Conservation (phyloP, 1,284 basidiomycete genomes). For the Gymnopus androsaceus region DNA sequence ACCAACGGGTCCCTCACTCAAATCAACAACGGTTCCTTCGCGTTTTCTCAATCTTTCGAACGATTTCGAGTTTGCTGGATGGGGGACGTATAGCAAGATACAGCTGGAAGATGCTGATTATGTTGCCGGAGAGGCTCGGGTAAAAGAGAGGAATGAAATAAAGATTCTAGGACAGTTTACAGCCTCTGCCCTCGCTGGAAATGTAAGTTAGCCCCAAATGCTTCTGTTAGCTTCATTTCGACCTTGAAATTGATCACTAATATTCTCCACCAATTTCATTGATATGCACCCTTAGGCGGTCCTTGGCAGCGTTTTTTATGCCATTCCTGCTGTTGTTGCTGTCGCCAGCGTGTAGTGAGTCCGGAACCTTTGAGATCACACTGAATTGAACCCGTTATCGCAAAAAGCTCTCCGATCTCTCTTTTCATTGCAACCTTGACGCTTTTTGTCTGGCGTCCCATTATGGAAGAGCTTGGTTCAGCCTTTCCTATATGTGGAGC, state of each 20-base stretch:
- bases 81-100: constrained; percentile 55
- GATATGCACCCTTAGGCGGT: no score
- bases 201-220: constrained; percentile 32
- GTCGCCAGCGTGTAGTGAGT: constrained; percentile 59
- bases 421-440: constrained; percentile 60
- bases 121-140: constrained; percentile 36
- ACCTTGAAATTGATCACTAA: background rate
- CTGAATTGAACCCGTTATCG: background rate
- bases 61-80: constrained; percentile 67
- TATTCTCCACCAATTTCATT: no score
- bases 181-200: constrained; percentile 65
- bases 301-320: constrained; percentile 71
- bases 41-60: constrained; percentile 65
- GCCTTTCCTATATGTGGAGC: constrained; percentile 68
- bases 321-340: constrained; percentile 63
- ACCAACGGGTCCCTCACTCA: constrained; percentile 44
- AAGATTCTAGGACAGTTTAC: constrained; percentile 55
- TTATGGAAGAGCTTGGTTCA: constrained; percentile 68
- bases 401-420: constrained; percentile 63
- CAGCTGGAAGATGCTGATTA: constrained; percentile 41
- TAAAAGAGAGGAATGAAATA: constrained; percentile 35
- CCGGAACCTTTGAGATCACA: background rate
- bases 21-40: constrained; percentile 50
- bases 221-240: no score
- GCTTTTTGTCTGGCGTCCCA: constrained; percentile 67